These are phyloP conservation scores for Jacaranda copaia DNA, from an alignment of 257 asterid species.

Conservation along the genomic window DNA sequence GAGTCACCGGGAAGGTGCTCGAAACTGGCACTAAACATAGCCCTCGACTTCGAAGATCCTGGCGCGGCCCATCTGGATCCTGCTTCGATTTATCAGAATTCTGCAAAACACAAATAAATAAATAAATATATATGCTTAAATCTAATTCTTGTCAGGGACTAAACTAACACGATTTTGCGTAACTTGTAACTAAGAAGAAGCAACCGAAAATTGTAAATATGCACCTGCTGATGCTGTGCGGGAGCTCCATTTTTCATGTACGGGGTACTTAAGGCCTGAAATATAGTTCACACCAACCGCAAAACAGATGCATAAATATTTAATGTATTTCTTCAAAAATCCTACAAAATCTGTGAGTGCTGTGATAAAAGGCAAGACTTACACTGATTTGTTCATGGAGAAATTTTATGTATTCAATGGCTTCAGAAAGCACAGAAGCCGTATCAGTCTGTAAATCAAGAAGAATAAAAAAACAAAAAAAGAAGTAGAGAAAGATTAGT, in stretches of 20 bases:
- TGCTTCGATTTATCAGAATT: conserved; percentile 55
- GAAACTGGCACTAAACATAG: conserved; percentile 87
- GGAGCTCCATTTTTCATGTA: conserved; percentile 90
- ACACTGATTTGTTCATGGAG: conserved; percentile 91
- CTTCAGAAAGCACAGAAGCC: conserved; percentile 96
- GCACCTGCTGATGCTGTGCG: conserved; percentile 73
- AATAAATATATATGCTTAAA: background rate
- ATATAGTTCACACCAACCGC: conserved; percentile 10
- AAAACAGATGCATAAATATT: background rate
- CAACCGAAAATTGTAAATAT: background rate
- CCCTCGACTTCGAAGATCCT: conserved; percentile 89
- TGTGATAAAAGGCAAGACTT: conserved; percentile 41
- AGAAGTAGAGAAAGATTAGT: background rate
- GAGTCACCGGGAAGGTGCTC: conserved; percentile 85
- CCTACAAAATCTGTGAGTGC: background rate
- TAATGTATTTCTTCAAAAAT: background rate
- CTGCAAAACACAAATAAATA: conserved; percentile 38
- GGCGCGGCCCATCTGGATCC: conserved; percentile 61
- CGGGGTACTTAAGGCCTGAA: conserved; percentile 74
- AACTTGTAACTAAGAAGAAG: no score
- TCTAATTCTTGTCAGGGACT: background rate
- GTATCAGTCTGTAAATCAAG: conserved; percentile 79
- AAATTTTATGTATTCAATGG: conserved; percentile 83
- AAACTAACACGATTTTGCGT: no score
- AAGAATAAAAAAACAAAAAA: background rate